A percentile compares a stretch with the other conserved stretches of the same genome.
phyloP scores from a whole-genome alignment of 106 monocot species.

The Dioscorea zingiberensis region DNA sequence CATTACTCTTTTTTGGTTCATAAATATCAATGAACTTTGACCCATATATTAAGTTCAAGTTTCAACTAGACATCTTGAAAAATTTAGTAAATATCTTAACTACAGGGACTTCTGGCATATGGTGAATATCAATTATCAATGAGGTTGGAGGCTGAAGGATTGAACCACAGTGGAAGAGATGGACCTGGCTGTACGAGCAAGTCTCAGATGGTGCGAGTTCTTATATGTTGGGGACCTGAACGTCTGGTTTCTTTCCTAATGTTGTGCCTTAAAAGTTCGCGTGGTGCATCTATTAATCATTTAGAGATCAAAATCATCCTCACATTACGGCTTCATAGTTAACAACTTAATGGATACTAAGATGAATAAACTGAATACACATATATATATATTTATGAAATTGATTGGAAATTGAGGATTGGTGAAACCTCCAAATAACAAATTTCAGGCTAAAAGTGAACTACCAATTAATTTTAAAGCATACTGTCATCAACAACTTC shows the following conservation, averaged over 20 bases:
- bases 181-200: constrained; percentile 75
- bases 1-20: too few relatives aligned
- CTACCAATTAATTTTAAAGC: constrained; percentile 75
- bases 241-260: constrained; percentile 14
- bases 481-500: constrained; percentile 76
- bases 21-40: too few relatives aligned
- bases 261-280: not conserved
- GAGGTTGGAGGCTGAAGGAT: constrained; percentile 79
- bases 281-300: too few relatives aligned
- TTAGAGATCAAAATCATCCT: too few relatives aligned
- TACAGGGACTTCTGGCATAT: constrained; percentile 77
- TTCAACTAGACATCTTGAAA: too few relatives aligned
- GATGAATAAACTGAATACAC: too few relatives aligned
- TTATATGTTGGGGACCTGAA: constrained; percentile 54
- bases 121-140: constrained; percentile 56
- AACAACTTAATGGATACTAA: too few relatives aligned
- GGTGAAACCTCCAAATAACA: too few relatives aligned
- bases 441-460: constrained; percentile 73
- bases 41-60: too few relatives aligned
- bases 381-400: too few relatives aligned
- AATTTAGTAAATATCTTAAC: not conserved
- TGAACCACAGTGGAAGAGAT: constrained; percentile 84
- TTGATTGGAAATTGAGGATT: too few relatives aligned
- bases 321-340: too few relatives aligned
- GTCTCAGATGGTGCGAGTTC: constrained; percentile 64